Percentiles rank a stretch among this genome's conserved stretches.
Evolutionary conservation across 2,329 filamentous ascomycete species (phyloP).

Genomic region (Fusarium incarnatum): DNA sequence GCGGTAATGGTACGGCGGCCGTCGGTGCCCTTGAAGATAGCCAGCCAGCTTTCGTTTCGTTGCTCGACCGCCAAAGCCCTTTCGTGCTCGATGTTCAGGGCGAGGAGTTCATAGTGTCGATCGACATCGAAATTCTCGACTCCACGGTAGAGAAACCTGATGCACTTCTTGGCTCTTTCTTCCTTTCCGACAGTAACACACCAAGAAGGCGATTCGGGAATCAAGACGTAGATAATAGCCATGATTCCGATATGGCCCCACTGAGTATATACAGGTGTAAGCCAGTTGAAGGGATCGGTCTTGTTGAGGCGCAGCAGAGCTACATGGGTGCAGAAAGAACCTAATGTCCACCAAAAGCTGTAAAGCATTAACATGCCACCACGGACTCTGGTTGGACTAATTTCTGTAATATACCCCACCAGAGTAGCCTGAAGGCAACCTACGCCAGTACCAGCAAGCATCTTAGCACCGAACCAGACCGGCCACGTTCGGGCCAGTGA

Average conservation of each 20-base stretch:
- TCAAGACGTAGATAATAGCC: conserved; percentile 52
- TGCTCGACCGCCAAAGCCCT: conserved; percentile 37
- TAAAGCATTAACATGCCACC: conserved; percentile 56
- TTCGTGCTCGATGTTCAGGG: conserved; percentile 44
- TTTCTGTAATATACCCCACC: conserved; percentile 56
- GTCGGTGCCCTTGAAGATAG: conserved; percentile 49
- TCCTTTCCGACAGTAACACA: conserved; percentile 42
- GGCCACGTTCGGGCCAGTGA: conserved; percentile 52
- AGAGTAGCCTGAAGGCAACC: conserved; percentile 57
- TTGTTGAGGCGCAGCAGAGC: conserved; percentile 53
- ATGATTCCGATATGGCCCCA: conserved; percentile 59
- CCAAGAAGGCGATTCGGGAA: conserved; percentile 57
- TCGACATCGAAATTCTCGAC: conserved; percentile 47
- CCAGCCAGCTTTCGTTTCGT: conserved; percentile 44
- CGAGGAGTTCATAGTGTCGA: conserved; percentile 44
- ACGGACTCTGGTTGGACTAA: conserved; percentile 55
- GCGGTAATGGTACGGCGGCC: conserved; percentile 48
- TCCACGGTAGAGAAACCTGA: conserved; percentile 38
- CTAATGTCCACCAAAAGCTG: conserved; percentile 58
- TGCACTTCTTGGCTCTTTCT: conserved; percentile 16
- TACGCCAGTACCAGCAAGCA: conserved; percentile 54
- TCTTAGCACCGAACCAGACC: conserved; percentile 55
- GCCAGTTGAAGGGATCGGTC: conserved; percentile 50
- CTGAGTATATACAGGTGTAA: conserved; percentile 57
- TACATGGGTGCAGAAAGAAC: conserved; percentile 57